A percentile compares a stretch with the other conserved stretches of the same genome.
phyloP scores from a whole-genome alignment of 306 rosid species.

The Cicer judaicum region DNA sequence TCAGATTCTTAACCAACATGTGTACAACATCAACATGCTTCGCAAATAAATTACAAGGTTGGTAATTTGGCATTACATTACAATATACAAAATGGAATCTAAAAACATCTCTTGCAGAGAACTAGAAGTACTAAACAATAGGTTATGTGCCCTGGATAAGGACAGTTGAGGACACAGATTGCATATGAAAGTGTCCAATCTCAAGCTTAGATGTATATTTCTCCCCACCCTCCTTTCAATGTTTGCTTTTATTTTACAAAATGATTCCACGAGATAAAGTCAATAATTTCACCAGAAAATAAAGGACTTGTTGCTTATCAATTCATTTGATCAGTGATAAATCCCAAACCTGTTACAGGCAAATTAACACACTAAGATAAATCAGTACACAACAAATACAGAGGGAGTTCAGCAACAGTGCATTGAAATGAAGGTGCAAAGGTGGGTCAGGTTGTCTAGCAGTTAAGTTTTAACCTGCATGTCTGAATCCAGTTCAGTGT shows the following conservation, averaged over 20 bases:
- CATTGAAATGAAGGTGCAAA: background rate
- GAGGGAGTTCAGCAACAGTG: background rate
- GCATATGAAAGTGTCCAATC: background rate
- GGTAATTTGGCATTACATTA: background rate
- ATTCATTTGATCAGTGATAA: background rate
- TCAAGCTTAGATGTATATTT: background rate
- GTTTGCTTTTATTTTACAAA: too few species aligned
- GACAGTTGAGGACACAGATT: background rate
- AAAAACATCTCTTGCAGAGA: background rate
- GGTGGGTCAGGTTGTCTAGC: background rate
- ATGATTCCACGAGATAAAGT: background rate
- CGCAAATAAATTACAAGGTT: background rate
- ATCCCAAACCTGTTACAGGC: background rate
- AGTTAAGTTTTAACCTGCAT: background rate
- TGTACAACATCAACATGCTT: background rate
- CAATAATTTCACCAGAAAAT: background rate
- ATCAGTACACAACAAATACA: background rate
- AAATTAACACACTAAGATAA: background rate
- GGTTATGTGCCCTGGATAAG: background rate
- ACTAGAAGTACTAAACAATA: background rate
- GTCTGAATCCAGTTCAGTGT: constrained; percentile 9
- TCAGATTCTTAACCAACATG: constrained; percentile 3
- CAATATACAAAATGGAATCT: constrained; percentile 10
- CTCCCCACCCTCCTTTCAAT: background rate
- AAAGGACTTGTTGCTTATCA: background rate